Evolutionary conservation across 169 alveolate genomes (phyloP), one percentile per base, ranked within the genome.

Genomic region (Plasmodium inui): DNA sequence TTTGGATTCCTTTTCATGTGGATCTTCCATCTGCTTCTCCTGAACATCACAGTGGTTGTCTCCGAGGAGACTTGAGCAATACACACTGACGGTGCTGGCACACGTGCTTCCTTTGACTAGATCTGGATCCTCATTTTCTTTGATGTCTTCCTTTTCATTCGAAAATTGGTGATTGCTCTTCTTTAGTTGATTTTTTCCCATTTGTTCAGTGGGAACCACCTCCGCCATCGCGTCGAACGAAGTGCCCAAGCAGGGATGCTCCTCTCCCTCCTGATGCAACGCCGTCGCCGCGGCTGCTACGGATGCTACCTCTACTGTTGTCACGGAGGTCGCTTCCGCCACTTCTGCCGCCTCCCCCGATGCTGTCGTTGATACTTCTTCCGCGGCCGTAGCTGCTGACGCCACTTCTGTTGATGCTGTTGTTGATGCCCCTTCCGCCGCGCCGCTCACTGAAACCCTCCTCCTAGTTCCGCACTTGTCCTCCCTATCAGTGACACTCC

Each of bases 21-120:
- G 0, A 67, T 67, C 32, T 67, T 2, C 74, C 14, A 26, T 0
- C 34, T 22, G 37, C 34, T 61, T 61, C 0, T 19, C 76, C 14
- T 67, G 76, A 10, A 67, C 26, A 67, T 67, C 30, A 22, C 22
- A 6, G 17, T 67, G 76, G 30, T 28, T 67, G 14, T 67, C 76
- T 22, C 30, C 76, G 19, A 22, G 3, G 10, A 67, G 1, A 28
- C 41, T 28, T 67, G 17, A 39, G 22, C 61, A 67, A 22, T 67
- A 67, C 17, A n/a, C 76, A 10, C 76, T 67, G 17, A 67, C 76
- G n/a, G 76, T 26, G 39, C 76, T 67, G n/a, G 76, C 76, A 67
- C 37, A 67, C 7, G 76, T 67, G 37, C 37, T 67, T 67, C 37
- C 76, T 22, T 22, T 67, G 17, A 67, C 39, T 22, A 67, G 3